Base-by-base conservation (phyloP, 2,329 filamentous ascomycete species). In the Colletotrichum endophyticum region DNA sequence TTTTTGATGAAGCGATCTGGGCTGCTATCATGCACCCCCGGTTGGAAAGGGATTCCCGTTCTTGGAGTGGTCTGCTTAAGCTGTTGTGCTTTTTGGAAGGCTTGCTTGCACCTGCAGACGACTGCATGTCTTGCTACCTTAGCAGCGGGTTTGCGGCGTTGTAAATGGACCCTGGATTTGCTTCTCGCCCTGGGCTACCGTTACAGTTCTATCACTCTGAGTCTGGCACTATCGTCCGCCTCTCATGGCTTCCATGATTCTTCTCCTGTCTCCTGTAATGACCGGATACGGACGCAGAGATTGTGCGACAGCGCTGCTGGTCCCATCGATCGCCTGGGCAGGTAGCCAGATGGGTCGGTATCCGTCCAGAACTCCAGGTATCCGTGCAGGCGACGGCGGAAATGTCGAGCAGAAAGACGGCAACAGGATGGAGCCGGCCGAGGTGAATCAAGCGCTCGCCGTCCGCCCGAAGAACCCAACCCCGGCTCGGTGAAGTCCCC, bases 141-240 rank as follows among this genome's bases (percentile, higher is more conserved):
- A 34, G 32, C 28, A 44, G 70, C 73, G 70, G 73, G 56, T 49
- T 76, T 76, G 73, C 70, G 70, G 64, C 70, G 63, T 28, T 67
- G 73, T 57, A 59, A 44, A 73, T 76, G 73, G 70, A 73, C 73
- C 73, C 73, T 76, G 73, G 16, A 73, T 59, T 76, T 53, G 12
- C 9, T 16, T 39, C 56, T 53, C n/a, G 11, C 11, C 44, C n/a
- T 53, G 44, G n/a, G 44, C 44, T 53, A 22, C 44, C n/a, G 44
- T 53, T 53, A 53, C n/a, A 53, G n/a, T 53, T 53, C 44, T 53
- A 22, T 53, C 44, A 22, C 12, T 53, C 11, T 49, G 16, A 19
- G 7, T 39, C 19, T 19, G n/a, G 44, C 44, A 53, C 25, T 44
- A 25, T 59, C 32, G 27, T 44, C 39, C 25, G 6, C 12, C 28